Conservation (phyloP, 352 stramenopile species). For the Pythium sukuiense region DNA sequence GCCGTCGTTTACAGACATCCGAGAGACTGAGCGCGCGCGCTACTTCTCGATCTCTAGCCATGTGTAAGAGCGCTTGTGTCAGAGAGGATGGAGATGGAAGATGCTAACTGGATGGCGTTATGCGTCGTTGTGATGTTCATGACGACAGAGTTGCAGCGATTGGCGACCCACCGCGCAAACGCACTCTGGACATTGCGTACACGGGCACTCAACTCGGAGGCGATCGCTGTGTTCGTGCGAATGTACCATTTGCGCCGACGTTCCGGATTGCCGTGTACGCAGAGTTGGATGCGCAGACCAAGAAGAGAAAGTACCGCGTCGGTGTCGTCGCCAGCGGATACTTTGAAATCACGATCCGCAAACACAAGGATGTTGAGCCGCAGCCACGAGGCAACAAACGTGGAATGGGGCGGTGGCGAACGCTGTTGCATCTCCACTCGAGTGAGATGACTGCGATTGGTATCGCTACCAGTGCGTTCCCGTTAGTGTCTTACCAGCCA, state of each 20-base stretch:
- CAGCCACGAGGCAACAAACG: not conserved
- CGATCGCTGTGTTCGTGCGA: conserved; percentile 67
- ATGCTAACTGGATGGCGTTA: not conserved
- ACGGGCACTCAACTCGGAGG: conserved; percentile 48
- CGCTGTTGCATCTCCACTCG: conserved; percentile 15
- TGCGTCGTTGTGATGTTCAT: not conserved
- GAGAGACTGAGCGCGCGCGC: conserved; percentile 40
- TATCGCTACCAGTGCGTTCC: conserved; percentile 50
- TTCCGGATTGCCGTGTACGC: conserved; percentile 63
- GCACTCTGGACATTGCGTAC: conserved; percentile 53
- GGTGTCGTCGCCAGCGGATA: conserved; percentile 64
- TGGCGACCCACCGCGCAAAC: conserved; percentile 19
- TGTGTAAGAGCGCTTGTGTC: conserved; percentile 29
- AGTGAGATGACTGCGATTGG: conserved; percentile 68
- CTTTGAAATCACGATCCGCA: conserved; percentile 68
- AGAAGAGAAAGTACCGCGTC: conserved; percentile 37
- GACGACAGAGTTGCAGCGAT: conserved; percentile 21
- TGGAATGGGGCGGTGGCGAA: not conserved
- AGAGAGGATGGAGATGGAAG: not conserved
- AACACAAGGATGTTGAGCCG: conserved; percentile 18
- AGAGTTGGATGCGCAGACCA: not conserved
- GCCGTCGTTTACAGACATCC: conserved; percentile 60
- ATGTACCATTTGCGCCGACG: conserved; percentile 59
- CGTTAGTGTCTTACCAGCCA: conserved; percentile 62
- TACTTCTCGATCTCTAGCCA: conserved; percentile 47